Evolutionary conservation across 345 rosid species (phyloP).

Genomic region (Arabidopsis suecica): DNA sequence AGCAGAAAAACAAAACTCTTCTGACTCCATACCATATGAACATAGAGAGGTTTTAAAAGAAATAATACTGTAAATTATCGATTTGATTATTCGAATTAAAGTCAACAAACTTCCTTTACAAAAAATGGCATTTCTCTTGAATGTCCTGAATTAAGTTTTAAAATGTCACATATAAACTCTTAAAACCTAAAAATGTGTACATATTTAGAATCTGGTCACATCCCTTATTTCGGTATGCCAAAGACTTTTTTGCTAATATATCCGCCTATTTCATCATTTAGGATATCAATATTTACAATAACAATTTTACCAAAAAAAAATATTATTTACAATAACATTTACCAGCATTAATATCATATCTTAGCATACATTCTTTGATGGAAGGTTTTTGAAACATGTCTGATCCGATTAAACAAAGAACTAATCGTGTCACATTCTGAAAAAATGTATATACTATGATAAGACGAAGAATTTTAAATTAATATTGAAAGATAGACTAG

Average conservation of each 20-base stretch:
- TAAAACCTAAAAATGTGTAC: neutral
- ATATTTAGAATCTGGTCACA: neutral
- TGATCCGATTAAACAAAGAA: slow-evolving; percentile 2
- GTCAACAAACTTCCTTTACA: neutral
- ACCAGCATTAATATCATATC: neutral
- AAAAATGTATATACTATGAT: neutral
- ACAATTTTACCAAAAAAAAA: no score
- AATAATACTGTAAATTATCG: neutral
- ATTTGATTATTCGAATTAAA: neutral
- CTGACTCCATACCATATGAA: neutral
- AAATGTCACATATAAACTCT: neutral
- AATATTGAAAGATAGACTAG: slow-evolving; percentile 1
- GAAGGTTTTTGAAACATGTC: neutral
- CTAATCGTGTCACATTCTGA: neutral
- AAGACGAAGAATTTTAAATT: neutral
- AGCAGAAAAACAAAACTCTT: neutral
- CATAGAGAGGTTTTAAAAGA: neutral
- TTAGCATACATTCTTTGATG: neutral
- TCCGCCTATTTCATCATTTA: neutral
- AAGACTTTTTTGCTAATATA: neutral
- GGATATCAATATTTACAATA: neutral
- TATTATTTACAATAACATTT: neutral
- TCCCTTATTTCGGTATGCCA: neutral
- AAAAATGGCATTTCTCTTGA: neutral
- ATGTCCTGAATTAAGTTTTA: neutral